These are phyloP conservation scores for Yarrowia divulgata DNA, from an alignment of 805 yeast species.

Conservation along the genomic window DNA sequence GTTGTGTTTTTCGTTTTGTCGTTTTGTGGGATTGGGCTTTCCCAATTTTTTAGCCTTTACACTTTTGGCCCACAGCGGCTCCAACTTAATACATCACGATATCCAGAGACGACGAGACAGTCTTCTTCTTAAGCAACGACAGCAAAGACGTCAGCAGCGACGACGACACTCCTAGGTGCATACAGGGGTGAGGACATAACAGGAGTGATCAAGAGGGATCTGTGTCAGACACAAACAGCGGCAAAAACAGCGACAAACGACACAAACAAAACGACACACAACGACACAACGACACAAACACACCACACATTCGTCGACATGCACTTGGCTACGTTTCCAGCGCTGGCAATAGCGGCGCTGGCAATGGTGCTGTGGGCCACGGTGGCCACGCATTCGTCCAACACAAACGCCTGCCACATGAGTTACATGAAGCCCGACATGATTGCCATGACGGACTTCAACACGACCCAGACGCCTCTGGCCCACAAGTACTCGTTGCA, in stretches of 20 bases:
- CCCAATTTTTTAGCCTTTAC: neutral
- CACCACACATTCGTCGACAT: neutral
- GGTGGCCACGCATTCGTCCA: slow-evolving; percentile 7
- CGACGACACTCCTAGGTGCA: too few relatives aligned
- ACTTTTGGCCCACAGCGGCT: slow-evolving; percentile 18
- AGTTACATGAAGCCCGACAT: slow-evolving; percentile 37
- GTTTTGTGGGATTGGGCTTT: neutral
- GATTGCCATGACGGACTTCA: slow-evolving; percentile 60
- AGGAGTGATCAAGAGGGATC: too few relatives aligned
- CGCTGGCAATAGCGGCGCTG: slow-evolving; percentile 11
- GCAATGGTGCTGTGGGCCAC: slow-evolving; percentile 25
- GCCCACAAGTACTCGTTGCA: slow-evolving; percentile 84
- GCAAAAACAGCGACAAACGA: neutral
- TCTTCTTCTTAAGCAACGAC: neutral
- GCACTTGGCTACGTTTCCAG: neutral
- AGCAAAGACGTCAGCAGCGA: too few relatives aligned
- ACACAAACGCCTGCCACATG: slow-evolving; percentile 34
- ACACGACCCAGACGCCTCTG: slow-evolving; percentile 67
- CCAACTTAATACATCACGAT: slow-evolving; percentile 7
- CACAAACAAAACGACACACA: neutral
- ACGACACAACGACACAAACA: neutral
- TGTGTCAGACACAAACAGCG: neutral
- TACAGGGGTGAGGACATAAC: too few relatives aligned
- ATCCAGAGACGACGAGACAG: neutral
- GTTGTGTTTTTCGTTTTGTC: neutral